Percentiles rank a stretch among this genome's conserved stretches.
Conservation (phyloP, 345 rosid species). For the Iberis pinnata region DNA sequence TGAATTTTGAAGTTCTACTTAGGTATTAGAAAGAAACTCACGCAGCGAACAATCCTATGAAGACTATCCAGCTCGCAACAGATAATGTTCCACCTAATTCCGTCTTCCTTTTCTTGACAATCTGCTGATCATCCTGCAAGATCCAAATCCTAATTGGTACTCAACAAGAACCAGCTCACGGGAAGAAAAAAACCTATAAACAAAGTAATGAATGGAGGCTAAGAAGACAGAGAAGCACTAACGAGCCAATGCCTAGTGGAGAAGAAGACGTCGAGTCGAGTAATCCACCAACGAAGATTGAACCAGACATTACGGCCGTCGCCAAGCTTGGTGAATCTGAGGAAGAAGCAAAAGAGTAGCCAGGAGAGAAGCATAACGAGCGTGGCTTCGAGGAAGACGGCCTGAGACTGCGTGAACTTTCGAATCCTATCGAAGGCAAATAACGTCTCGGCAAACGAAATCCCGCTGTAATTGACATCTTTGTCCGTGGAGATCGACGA, state of each 20-base stretch:
- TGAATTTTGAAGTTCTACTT: too few species aligned
- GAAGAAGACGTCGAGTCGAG: slow-evolving; percentile 79
- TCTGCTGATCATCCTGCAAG: slow-evolving; percentile 69
- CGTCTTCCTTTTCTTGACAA: slow-evolving; percentile 76
- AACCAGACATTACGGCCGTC: slow-evolving; percentile 73
- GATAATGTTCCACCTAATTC: slow-evolving; percentile 93
- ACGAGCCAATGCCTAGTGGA: slow-evolving; percentile 98
- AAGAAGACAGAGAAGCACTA: slow-evolving; percentile 16
- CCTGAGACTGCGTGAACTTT: slow-evolving; percentile 86
- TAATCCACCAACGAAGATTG: slow-evolving; percentile 84
- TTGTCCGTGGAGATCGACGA: slow-evolving; percentile 38
- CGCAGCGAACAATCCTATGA: slow-evolving; percentile 87
- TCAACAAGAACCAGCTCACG: too few species aligned
- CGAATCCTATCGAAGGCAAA: slow-evolving; percentile 66
- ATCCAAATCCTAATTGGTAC: slow-evolving; percentile 3
- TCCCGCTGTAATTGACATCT: slow-evolving; percentile 40
- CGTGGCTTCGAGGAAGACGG: slow-evolving; percentile 88
- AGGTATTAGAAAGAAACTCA: slow-evolving; percentile 51
- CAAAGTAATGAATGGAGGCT: background rate
- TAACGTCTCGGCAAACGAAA: slow-evolving; percentile 53
- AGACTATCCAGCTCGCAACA: slow-evolving; percentile 90
- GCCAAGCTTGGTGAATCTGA: slow-evolving; percentile 68
- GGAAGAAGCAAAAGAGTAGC: slow-evolving; percentile 57
- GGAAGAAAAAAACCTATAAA: background rate
- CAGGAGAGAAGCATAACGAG: slow-evolving; percentile 58